Conservation (phyloP, 306 rosid species). For the Prunus fruticosa region DNA sequence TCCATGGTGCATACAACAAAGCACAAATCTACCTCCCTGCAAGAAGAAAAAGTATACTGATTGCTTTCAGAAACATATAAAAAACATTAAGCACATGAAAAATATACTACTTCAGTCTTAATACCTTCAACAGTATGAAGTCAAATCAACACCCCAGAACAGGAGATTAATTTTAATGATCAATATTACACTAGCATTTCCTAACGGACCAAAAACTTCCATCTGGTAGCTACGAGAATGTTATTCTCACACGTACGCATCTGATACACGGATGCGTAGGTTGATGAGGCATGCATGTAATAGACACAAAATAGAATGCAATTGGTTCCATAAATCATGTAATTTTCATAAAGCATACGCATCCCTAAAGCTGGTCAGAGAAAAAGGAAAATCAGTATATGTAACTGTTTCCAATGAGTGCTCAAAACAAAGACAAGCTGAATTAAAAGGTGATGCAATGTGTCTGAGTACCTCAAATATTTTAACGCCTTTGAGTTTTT, state of each 20-base stretch:
- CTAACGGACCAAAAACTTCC: background rate
- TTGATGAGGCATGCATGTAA: background rate
- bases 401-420: background rate
- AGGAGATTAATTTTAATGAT: background rate
- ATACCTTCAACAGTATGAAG: background rate
- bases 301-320: background rate
- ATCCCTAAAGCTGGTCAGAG: background rate
- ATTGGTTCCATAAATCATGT: background rate
- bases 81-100: background rate
- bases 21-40: background rate
- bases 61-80: background rate
- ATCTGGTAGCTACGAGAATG: background rate
- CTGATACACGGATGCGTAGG: background rate
- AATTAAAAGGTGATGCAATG: background rate
- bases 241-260: background rate
- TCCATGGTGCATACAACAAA: background rate
- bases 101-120: background rate
- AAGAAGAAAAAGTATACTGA: background rate
- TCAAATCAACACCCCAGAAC: background rate
- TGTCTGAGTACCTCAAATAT: slow-evolving; percentile 24
- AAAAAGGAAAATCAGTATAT: background rate
- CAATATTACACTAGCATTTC: background rate
- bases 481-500: slow-evolving; percentile 71
- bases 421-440: background rate
- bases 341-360: background rate